Percentiles rank a stretch among this genome's conserved stretches.
phyloP scores from a whole-genome alignment of 148 eudicot species.

The Pouteria glomerata region DNA sequence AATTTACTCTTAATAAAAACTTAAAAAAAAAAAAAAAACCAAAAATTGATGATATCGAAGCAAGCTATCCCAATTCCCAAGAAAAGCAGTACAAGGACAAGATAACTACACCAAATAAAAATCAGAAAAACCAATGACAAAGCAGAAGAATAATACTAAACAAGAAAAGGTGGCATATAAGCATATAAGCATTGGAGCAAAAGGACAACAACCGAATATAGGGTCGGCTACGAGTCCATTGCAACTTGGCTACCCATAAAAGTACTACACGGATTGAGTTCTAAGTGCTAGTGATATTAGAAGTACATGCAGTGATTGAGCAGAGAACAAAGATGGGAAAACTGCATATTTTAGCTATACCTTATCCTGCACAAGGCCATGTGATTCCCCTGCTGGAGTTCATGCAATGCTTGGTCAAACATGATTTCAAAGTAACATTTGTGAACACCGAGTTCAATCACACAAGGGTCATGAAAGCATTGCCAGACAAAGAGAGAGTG shows the following conservation, averaged over 20 bases:
- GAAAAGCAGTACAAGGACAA: too few species aligned
- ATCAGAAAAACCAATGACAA: too few species aligned
- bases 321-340: constrained; percentile 2
- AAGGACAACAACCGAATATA: background rate
- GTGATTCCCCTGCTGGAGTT: constrained; percentile 20
- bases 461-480: constrained; percentile 6
- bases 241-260: background rate
- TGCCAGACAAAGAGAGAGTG: background rate
- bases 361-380: constrained; percentile 25
- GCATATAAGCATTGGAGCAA: background rate
- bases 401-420: constrained; percentile 1
- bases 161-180: too few species aligned
- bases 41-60: too few species aligned
- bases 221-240: background rate
- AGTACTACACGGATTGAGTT: background rate
- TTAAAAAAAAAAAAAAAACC: too few species aligned
- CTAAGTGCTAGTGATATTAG: background rate
- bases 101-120: too few species aligned
- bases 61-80: too few species aligned
- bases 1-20: too few species aligned
- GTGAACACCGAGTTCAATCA: constrained; percentile 16
- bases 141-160: too few species aligned
- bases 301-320: background rate
- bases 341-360: constrained; percentile 13
- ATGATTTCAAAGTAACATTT: constrained; percentile 15